These are phyloP conservation scores for Alternaria ethzedia DNA, from an alignment of 2,329 filamentous ascomycete species.

Conservation along the genomic window DNA sequence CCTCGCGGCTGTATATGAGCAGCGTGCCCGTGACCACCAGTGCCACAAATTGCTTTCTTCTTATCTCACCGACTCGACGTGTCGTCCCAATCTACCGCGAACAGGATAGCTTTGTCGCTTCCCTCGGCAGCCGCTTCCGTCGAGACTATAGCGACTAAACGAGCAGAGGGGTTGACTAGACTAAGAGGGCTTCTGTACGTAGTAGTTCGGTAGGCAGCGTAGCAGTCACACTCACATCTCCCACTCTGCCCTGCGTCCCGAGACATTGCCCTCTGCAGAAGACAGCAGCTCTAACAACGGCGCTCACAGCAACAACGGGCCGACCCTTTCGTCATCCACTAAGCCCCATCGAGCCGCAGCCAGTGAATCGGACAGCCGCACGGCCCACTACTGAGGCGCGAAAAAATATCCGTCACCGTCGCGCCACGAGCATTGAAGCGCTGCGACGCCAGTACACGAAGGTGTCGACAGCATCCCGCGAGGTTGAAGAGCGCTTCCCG, in stretches of 20 bases:
- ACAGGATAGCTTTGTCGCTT: constrained; percentile 29
- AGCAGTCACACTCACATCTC: constrained; percentile 7
- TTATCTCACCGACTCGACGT: constrained; percentile 21
- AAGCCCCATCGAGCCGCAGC: constrained; percentile 26
- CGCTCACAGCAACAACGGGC: constrained; percentile 37
- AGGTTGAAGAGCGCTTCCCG: constrained; percentile 15
- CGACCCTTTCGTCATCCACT: constrained; percentile 44
- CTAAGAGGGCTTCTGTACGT: constrained; percentile 6
- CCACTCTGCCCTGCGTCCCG: constrained; percentile 5
- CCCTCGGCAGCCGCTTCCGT: constrained; percentile 34
- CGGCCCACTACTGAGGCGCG: constrained; percentile 21
- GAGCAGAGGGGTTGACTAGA: constrained; percentile 29
- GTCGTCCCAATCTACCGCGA: constrained; percentile 21
- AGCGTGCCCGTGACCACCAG: constrained; percentile 38
- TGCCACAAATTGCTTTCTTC: constrained; percentile 23
- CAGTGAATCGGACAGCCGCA: constrained; percentile 31
- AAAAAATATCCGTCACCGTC: constrained; percentile 32
- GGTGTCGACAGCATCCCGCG: constrained; percentile 27
- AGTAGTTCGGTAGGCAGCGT: constrained; percentile 7
- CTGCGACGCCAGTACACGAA: constrained; percentile 30
- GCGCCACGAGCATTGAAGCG: constrained; percentile 16
- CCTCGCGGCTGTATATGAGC: constrained; percentile 24
- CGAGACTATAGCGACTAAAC: constrained; percentile 26
- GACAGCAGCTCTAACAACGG: constrained; percentile 12
- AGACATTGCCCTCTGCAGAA: constrained; percentile 8